Evolutionary conservation across 176 grass and related monocot species (phyloP).

Genomic region (Pharus latifolius): DNA sequence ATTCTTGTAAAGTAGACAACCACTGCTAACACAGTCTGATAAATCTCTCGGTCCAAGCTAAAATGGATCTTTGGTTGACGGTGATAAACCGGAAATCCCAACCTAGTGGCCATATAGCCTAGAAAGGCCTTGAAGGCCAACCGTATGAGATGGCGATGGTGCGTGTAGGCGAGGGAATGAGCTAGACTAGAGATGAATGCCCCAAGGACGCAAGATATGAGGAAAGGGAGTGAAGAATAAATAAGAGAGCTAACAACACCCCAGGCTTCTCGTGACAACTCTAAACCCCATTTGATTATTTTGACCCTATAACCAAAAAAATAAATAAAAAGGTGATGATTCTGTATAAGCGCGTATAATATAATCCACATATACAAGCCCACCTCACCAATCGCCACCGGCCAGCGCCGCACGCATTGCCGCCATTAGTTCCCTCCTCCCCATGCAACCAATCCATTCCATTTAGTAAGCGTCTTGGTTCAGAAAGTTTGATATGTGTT

Average conservation of each 20-base stretch:
- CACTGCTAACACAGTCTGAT: too few relatives aligned
- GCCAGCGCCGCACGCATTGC: not conserved
- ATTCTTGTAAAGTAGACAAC: too few relatives aligned
- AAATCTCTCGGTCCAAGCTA: too few relatives aligned
- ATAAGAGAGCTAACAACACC: not conserved
- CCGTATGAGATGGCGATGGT: conserved; percentile 28
- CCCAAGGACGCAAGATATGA: conserved; percentile 20
- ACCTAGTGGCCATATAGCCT: too few relatives aligned
- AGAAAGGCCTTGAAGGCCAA: not conserved
- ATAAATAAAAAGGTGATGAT: not conserved
- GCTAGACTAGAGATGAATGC: not conserved
- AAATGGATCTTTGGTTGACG: too few relatives aligned
- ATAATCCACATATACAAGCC: not conserved
- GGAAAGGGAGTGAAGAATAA: conserved; percentile 33
- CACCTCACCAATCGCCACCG: conserved; percentile 24
- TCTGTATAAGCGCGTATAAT: not conserved
- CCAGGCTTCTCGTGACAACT: conserved; percentile 47
- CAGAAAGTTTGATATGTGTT: too few relatives aligned
- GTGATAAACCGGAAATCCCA: too few relatives aligned
- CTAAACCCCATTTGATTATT: conserved; percentile 34
- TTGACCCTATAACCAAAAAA: not conserved
- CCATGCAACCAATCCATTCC: not conserved
- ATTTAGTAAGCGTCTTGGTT: too few relatives aligned
- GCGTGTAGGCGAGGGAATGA: conserved; percentile 49
- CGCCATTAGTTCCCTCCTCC: not conserved